Evolutionary conservation across 495 filamentous ascomycete species (phyloP).

Genomic region (Aspergillus nanangensis): DNA sequence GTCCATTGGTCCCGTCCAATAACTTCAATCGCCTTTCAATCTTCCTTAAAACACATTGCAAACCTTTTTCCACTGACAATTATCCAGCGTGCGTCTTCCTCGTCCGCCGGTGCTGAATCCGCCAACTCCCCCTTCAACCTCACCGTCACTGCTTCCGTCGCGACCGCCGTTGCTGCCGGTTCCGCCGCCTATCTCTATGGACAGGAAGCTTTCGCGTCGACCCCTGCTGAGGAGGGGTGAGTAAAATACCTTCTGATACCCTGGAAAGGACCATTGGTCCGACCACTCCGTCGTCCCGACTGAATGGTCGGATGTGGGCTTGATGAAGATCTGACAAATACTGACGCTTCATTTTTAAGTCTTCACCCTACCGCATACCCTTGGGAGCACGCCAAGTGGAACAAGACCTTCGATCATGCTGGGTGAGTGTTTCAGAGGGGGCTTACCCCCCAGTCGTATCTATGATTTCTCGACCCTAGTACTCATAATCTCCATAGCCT

Average conservation of each 20-base stretch:
- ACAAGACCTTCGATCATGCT: conserved; percentile 94
- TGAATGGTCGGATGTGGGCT: conserved; percentile 18
- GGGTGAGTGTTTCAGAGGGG: conserved; percentile 58
- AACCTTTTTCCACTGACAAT: conserved; percentile 23
- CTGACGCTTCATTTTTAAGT: conserved; percentile 42
- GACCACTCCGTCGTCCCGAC: conserved; percentile 23
- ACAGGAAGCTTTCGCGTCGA: conserved; percentile 78
- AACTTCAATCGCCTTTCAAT: conserved; percentile 27
- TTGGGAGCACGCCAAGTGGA: conserved; percentile 87
- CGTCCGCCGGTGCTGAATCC: conserved; percentile 44
- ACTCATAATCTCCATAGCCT: conserved; percentile 56
- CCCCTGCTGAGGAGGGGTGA: conserved; percentile 96
- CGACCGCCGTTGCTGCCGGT: conserved; percentile 79
- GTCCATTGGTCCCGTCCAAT: conserved; percentile 26
- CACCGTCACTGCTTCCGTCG: conserved; percentile 76
- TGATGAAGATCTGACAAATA: conserved; percentile 2
- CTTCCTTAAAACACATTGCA: neutral
- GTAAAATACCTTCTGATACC: conserved; percentile 29
- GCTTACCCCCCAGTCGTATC: neutral
- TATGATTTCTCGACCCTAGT: conserved; percentile 13
- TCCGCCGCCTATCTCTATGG: conserved; percentile 91
- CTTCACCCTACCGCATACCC: conserved; percentile 89
- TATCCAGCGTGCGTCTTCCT: conserved; percentile 42
- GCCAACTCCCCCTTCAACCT: conserved; percentile 52
- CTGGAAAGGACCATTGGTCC: conserved; percentile 8